A percentile compares a stretch with the other conserved stretches of the same genome.
Conservation (phyloP, 192 early-diverging fungal species). For the Chytriomyces hyalinus region DNA sequence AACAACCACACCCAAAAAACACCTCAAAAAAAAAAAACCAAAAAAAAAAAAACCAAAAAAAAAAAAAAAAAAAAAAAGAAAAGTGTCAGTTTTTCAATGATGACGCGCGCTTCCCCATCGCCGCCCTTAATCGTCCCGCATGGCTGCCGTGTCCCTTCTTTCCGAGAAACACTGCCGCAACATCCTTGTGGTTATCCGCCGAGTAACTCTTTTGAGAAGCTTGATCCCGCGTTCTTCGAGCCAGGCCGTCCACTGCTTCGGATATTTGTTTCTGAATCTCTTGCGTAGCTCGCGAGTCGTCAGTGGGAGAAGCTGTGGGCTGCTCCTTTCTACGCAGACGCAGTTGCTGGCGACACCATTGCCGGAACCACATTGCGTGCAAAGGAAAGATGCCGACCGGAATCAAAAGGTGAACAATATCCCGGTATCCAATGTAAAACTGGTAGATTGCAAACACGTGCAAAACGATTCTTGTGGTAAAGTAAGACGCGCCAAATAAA, state of each 20-base stretch:
- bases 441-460: slow-evolving; percentile 52
- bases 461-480: slow-evolving; percentile 60
- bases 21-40: too few relatives aligned
- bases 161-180: not conserved
- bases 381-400: slow-evolving; percentile 33
- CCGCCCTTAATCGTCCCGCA: not conserved
- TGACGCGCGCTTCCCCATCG: not conserved
- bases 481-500: slow-evolving; percentile 60
- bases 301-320: not conserved
- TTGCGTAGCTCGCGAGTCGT: too few relatives aligned
- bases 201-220: not conserved
- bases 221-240: too few relatives aligned
- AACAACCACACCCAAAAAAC: too few relatives aligned
- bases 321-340: slow-evolving; percentile 12
- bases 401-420: not conserved
- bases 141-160: not conserved
- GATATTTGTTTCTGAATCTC: too few relatives aligned
- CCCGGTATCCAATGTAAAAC: slow-evolving; percentile 36
- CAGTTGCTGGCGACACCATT: slow-evolving; percentile 38
- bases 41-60: too few relatives aligned
- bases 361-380: slow-evolving; percentile 41
- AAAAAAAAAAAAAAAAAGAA: too few relatives aligned
- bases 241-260: too few relatives aligned
- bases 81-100: not conserved
- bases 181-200: not conserved